phyloP scores from a whole-genome alignment of 2,329 filamentous ascomycete genomes.

The Camptophora hylomeconis region DNA sequence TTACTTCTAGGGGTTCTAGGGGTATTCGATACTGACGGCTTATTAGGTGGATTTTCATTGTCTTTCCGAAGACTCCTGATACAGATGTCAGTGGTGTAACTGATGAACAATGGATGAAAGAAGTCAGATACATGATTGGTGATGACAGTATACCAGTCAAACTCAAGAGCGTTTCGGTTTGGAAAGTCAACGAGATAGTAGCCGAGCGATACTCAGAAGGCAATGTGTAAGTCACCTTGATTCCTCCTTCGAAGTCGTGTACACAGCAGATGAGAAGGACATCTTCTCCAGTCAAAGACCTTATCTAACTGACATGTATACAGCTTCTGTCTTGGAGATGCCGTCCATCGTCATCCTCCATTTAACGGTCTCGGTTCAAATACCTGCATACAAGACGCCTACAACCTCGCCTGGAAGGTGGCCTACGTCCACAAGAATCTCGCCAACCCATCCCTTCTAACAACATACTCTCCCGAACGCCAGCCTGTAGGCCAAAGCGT shows the following conservation, averaged over 20 bases:
- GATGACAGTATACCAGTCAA: slow-evolving; percentile 39
- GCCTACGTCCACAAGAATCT: slow-evolving; percentile 22
- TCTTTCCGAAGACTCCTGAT: slow-evolving; percentile 29
- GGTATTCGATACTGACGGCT: too few species aligned
- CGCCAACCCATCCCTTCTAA: slow-evolving; percentile 17
- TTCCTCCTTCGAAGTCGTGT: neutral
- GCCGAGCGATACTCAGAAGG: slow-evolving; percentile 42
- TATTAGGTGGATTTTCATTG: slow-evolving; percentile 49
- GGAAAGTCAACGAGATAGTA: slow-evolving; percentile 49
- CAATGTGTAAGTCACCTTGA: slow-evolving; percentile 31
- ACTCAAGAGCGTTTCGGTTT: slow-evolving; percentile 42
- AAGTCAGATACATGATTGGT: slow-evolving; percentile 40
- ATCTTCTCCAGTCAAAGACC: slow-evolving; percentile 33
- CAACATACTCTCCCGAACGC: slow-evolving; percentile 24
- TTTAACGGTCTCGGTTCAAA: slow-evolving; percentile 26
- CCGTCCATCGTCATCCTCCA: slow-evolving; percentile 25
- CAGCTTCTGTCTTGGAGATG: slow-evolving; percentile 26
- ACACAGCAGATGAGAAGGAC: too few species aligned
- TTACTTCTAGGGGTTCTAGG: slow-evolving; percentile 30
- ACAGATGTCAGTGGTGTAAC: slow-evolving; percentile 28
- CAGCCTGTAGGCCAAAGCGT: slow-evolving; percentile 22
- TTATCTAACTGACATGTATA: slow-evolving; percentile 36
- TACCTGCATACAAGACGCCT: slow-evolving; percentile 25
- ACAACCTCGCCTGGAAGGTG: slow-evolving; percentile 28
- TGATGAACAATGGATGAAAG: slow-evolving; percentile 33